These are phyloP conservation scores for Amanita pseudoporphyria DNA, from an alignment of 768 basidiomycete genomes.

Conservation along the genomic window DNA sequence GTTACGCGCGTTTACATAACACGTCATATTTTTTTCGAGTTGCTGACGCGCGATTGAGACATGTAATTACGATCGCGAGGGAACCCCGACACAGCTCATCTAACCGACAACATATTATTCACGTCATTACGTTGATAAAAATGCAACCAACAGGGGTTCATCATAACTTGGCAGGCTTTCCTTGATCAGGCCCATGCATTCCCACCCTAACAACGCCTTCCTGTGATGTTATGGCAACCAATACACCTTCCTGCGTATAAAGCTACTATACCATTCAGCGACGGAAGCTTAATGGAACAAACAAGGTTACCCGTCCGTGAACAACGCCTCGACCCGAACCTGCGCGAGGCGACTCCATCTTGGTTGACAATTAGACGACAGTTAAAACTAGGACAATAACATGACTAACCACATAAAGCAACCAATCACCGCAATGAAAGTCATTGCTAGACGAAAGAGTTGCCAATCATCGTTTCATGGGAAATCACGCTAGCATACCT, in stretches of 20 bases:
- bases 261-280: slow-evolving; percentile 30
- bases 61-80: too few relatives aligned
- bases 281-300: neutral
- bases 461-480: neutral
- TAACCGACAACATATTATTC: too few relatives aligned
- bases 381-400: neutral
- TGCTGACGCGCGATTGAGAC: too few relatives aligned
- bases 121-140: neutral
- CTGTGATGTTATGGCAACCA: slow-evolving; percentile 72
- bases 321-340: slow-evolving; percentile 61
- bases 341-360: slow-evolving; percentile 58
- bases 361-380: neutral
- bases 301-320: slow-evolving; percentile 51
- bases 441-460: slow-evolving; percentile 36
- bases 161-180: slow-evolving; percentile 25
- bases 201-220: slow-evolving; percentile 69
- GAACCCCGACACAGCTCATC: too few relatives aligned
- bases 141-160: neutral
- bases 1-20: neutral
- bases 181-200: slow-evolving; percentile 30
- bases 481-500: slow-evolving; percentile 31
- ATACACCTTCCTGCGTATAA: slow-evolving; percentile 53
- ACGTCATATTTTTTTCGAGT: neutral
- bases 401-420: slow-evolving; percentile 61
- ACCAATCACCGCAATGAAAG: slow-evolving; percentile 74